Evolutionary conservation across 164 flowering plant species (phyloP), one percentile per base, ranked within the genome.

Genomic region (Chimonanthus praecox): DNA sequence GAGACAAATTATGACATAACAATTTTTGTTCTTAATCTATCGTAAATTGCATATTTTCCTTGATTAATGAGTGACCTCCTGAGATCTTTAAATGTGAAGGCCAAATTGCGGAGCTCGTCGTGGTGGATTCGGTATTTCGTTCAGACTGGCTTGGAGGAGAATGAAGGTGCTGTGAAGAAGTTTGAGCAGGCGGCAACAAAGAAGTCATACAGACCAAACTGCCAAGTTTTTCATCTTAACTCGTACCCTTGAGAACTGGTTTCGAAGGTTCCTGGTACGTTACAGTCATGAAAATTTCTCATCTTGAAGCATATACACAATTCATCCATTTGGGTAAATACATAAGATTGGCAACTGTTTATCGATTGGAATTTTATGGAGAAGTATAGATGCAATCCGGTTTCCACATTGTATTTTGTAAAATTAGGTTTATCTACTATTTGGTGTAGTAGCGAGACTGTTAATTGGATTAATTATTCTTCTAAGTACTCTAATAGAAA

Each of bases 211-310:
- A 83, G 75, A 60, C 90, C 97, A 20, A 77, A 78, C 77, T 94
- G 98, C 83, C 98, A 94, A 86, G 81, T 94, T 48, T 90, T 94
- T 78, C 98, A 94, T 80, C 89, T 94, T 77, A 89, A 80, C 21
- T 80, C 94, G 47, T 87, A 83, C 80, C 86, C 80, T 73, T 88
- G 75, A 88, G n/a, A 15, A 49, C 3, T 13, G 7, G 54, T 15
- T 9, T 50, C 4, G 18, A 11, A 47, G 9, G 67, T 4, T 61
- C 45, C 65, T 6, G 45, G 33, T 61, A 5, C 33, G 44, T 58
- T n/a, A 9, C 10, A 43, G 44, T 6, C 58, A 15, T 18, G 33
- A 49, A 51, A 33, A 45, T 15, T 33, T 45, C 3, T 49, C 73
- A 18, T 60, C 73, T 66, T 16, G 43, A 71, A 60, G 64, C 68